Base-by-base conservation (phyloP, 495 filamentous ascomycete species). In the Aspergillus conjunctus region DNA sequence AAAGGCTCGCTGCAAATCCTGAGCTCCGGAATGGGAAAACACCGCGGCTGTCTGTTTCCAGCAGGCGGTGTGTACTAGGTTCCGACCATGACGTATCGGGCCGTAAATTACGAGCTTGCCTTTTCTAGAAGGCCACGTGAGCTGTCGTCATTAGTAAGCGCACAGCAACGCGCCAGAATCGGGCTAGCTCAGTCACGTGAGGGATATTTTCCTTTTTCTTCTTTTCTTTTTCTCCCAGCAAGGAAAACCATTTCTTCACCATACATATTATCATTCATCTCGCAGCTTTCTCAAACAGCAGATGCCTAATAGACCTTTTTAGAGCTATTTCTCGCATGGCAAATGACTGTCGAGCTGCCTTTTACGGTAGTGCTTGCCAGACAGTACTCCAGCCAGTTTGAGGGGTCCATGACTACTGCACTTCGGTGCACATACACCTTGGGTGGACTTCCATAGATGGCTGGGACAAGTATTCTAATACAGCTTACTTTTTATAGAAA, bases 371-470 rank as follows among this genome's bases (percentile, higher is more conserved):
- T 65, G 64, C 67, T 75, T 76, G 76, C 76, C 60, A 79, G 75
- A 78, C 66, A 21, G 69, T 72, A 53, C 62, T 63, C 77, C 78
- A 79, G 72, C 71, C 64, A 74, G 78, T 80, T 80, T 80, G 78
- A 80, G 76, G 78, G 72, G 76, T 68, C 68, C 72, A 79, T 76
- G 71, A 77, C 63, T 68, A 59, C 58, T 31, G 14, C n/a, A 43
- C 18, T 54, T 41, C 34, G 15, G 33, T 20, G 22, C 45, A 58
- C 63, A 53, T 44, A 21, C 56, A 41, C 55, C 63, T 58, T 79
- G 78, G 63, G 65, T 80, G 77, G 74, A 68, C 78, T 77, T 74
- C 78, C 76, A 80, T 80, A 80, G 73, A 80, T 63, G 66, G 60
- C 67, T 80, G 75, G 75, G 72, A 79, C 76, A 79, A 64, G 15